Conservation (phyloP, 1,284 basidiomycete genomes). For the Apiotrichum porosum region DNA sequence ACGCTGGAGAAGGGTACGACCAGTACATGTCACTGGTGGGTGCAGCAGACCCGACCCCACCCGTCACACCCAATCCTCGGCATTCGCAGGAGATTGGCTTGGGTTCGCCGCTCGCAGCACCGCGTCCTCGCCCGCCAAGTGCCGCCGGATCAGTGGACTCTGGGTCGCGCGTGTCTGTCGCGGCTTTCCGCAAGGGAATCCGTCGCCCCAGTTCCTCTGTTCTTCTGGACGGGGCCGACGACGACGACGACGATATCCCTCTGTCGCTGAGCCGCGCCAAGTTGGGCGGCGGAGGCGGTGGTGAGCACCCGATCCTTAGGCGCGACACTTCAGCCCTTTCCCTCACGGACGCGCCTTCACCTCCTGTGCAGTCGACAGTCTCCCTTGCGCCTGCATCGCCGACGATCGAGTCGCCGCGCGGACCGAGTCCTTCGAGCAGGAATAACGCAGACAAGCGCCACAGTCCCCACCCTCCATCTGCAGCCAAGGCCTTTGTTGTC, state of each 20-base stretch:
- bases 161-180: slow-evolving; percentile 26
- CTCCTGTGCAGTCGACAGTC: background rate
- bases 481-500: background rate
- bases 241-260: slow-evolving; percentile 42
- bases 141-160: slow-evolving; percentile 24
- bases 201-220: slow-evolving; percentile 28
- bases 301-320: background rate
- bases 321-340: slow-evolving; percentile 12
- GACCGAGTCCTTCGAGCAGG: background rate
- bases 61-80: background rate
- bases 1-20: slow-evolving; percentile 10
- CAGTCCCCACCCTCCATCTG: background rate
- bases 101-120: background rate
- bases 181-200: slow-evolving; percentile 37
- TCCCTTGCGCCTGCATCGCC: background rate
- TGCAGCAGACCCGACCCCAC: background rate
- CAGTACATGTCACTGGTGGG: slow-evolving; percentile 3
- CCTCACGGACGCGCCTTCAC: slow-evolving; percentile 3
- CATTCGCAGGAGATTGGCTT: no score
- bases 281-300: background rate
- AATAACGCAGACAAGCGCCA: background rate
- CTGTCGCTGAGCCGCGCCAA: slow-evolving; percentile 22
- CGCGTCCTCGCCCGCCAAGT: slow-evolving; percentile 29
- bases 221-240: slow-evolving; percentile 25
- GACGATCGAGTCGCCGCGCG: background rate